A percentile compares a stretch with the other conserved stretches of the same genome.
These are phyloP conservation scores for Cyclotella cryptica DNA, from an alignment of 108 stramenopile genomes.

Conservation along the genomic window DNA sequence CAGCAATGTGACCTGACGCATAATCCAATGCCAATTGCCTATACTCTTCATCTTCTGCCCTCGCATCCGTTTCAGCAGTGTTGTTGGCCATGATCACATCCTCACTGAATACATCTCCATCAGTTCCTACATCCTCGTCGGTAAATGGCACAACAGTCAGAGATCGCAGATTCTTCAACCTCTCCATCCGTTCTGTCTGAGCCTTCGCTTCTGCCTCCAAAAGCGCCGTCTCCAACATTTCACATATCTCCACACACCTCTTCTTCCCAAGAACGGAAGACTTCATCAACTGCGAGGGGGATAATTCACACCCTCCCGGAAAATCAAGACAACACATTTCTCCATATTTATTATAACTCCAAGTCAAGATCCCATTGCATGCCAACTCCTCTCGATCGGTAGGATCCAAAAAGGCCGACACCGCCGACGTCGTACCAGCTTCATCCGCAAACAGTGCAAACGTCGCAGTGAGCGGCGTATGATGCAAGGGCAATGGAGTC, in stretches of 20 bases:
- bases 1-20: slow-evolving; percentile 71
- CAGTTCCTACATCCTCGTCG: slow-evolving; percentile 13
- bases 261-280: slow-evolving; percentile 60
- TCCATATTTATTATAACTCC: slow-evolving; percentile 86
- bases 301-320: slow-evolving; percentile 80
- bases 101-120: not conserved
- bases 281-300: slow-evolving; percentile 57
- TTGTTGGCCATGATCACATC: slow-evolving; percentile 4
- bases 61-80: slow-evolving; percentile 20
- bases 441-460: slow-evolving; percentile 89
- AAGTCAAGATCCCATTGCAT: slow-evolving; percentile 73
- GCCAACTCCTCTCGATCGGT: slow-evolving; percentile 87
- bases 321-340: slow-evolving; percentile 89
- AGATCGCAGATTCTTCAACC: slow-evolving; percentile 35
- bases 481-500: slow-evolving; percentile 92
- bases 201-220: slow-evolving; percentile 77
- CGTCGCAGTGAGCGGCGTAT: slow-evolving; percentile 89
- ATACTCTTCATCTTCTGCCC: slow-evolving; percentile 75
- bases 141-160: not conserved
- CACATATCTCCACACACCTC: slow-evolving; percentile 62
- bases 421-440: slow-evolving; percentile 51
- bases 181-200: slow-evolving; percentile 65
- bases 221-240: slow-evolving; percentile 70
- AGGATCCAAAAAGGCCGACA: slow-evolving; percentile 78
- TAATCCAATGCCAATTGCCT: slow-evolving; percentile 79